A percentile compares a stretch with the other conserved stretches of the same genome.
These are phyloP conservation scores for Pyrenopolyporus hunteri DNA, from an alignment of 495 filamentous ascomycete species.

Conservation along the genomic window DNA sequence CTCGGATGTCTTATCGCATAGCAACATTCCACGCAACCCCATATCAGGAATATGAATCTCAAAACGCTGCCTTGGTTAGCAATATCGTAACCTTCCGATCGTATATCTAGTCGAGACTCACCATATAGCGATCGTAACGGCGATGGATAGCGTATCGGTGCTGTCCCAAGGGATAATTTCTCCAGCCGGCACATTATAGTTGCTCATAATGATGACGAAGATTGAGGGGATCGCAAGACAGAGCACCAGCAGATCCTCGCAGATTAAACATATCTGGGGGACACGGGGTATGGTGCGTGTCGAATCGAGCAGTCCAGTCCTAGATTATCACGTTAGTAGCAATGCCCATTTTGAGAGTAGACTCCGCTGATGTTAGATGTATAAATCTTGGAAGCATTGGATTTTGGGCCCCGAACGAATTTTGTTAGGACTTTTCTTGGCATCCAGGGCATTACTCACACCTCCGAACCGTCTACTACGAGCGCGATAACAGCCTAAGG, in stretches of 20 bases:
- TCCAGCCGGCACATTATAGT: background rate
- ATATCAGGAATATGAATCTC: slow-evolving; percentile 24
- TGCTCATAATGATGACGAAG: slow-evolving; percentile 16
- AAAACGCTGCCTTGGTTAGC: slow-evolving; percentile 16
- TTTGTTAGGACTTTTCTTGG: too few species aligned
- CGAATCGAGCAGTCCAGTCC: slow-evolving; percentile 31
- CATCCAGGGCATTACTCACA: slow-evolving; percentile 19
- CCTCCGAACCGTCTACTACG: slow-evolving; percentile 32
- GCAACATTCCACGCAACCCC: slow-evolving; percentile 34
- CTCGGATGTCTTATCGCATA: slow-evolving; percentile 12
- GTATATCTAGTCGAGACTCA: slow-evolving; percentile 7
- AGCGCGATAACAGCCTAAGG: slow-evolving; percentile 29
- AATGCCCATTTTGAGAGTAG: background rate
- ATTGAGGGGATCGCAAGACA: slow-evolving; percentile 31
- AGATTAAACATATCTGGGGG: slow-evolving; percentile 16
- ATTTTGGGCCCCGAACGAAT: too few species aligned
- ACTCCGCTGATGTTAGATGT: background rate
- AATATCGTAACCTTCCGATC: background rate
- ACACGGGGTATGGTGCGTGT: slow-evolving; percentile 34
- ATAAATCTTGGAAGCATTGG: background rate
- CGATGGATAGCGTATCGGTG: slow-evolving; percentile 23
- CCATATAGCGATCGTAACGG: slow-evolving; percentile 30
- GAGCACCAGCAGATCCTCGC: slow-evolving; percentile 27
- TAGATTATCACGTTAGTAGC: background rate
- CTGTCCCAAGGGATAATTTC: slow-evolving; percentile 23